phyloP scores from a whole-genome alignment of 164 flowering plant species.

The Berberis vulgaris region DNA sequence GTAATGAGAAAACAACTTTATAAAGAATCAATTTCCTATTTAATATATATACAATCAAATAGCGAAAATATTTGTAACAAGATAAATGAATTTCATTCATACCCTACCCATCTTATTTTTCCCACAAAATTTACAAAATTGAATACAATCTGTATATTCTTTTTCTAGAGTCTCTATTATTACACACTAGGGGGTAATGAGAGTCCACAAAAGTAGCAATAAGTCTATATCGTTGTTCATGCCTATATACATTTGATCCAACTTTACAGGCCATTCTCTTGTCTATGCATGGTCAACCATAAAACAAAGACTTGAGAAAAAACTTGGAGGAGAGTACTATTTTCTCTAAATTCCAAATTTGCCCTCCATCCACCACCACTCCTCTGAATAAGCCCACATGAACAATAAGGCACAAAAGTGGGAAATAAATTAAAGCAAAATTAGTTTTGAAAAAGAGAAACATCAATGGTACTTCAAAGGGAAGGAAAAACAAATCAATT shows the following conservation, averaged over 20 bases:
- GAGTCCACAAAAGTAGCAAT: too few relatives aligned
- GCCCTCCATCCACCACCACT: conserved; percentile 14
- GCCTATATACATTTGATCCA: conserved; percentile 2
- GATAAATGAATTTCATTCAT: too few relatives aligned
- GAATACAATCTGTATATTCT: too few relatives aligned
- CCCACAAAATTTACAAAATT: too few relatives aligned
- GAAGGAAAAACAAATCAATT: conserved; percentile 3
- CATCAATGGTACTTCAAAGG: background rate
- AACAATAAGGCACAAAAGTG: conserved; percentile 19
- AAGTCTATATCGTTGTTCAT: too few relatives aligned
- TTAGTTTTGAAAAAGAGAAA: background rate
- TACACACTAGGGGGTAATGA: too few relatives aligned
- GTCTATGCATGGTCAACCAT: conserved; percentile 27
- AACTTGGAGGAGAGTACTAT: background rate
- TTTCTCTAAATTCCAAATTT: conserved; percentile 25
- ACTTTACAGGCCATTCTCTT: conserved; percentile 9
- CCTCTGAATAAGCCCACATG: conserved; percentile 22
- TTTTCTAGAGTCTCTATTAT: too few relatives aligned
- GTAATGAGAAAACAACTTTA: too few relatives aligned
- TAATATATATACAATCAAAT: too few relatives aligned
- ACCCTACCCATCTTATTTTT: too few relatives aligned
- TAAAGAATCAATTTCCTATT: too few relatives aligned
- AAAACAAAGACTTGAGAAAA: conserved; percentile 15
- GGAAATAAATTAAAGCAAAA: conserved; percentile 3
- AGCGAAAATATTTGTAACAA: too few relatives aligned